Evolutionary conservation across 495 filamentous ascomycete genomes (phyloP).

Genomic region (Daldinia loculata): DNA sequence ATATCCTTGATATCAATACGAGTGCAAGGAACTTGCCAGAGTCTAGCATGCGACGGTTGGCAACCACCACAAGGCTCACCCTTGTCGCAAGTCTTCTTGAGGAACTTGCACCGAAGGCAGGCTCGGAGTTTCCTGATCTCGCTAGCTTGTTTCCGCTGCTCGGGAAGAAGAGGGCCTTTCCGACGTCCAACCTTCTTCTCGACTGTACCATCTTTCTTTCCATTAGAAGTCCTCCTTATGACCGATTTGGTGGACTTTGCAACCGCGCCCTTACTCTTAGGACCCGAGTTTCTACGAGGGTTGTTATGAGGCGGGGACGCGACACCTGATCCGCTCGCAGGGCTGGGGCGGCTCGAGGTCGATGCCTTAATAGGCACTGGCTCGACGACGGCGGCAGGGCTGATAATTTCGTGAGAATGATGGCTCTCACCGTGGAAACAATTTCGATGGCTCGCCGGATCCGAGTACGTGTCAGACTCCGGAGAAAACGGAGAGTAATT

Average conservation of each 20-base stretch:
- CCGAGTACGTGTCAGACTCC: conserved; percentile 68
- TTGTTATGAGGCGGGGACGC: conserved; percentile 65
- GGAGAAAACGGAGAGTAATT: conserved; percentile 75
- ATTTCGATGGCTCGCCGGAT: conserved; percentile 60
- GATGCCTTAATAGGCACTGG: conserved; percentile 75
- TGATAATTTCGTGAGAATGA: conserved; percentile 64
- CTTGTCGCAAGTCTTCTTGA: conserved; percentile 98
- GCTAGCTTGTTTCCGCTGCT: conserved; percentile 91
- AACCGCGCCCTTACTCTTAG: conserved; percentile 80
- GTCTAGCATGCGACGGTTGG: conserved; percentile 87
- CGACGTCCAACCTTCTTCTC: conserved; percentile 92
- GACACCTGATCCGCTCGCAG: conserved; percentile 68
- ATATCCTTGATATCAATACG: conserved; percentile 98
- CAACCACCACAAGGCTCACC: conserved; percentile 93
- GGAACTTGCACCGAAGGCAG: conserved; percentile 94
- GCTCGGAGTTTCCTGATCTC: conserved; percentile 93
- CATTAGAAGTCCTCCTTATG: conserved; percentile 75
- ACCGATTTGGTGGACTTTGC: conserved; percentile 83
- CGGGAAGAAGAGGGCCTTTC: conserved; percentile 86
- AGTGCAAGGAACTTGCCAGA: conserved; percentile 96
- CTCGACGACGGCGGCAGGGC: conserved; percentile 72
- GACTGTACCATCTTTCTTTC: conserved; percentile 73
- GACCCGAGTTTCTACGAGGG: conserved; percentile 66
- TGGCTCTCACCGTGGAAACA: conserved; percentile 59
- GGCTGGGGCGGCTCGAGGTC: conserved; percentile 62